Base-by-base conservation (phyloP, 345 rosid species). In the Eucalyptus leucophloia region DNA sequence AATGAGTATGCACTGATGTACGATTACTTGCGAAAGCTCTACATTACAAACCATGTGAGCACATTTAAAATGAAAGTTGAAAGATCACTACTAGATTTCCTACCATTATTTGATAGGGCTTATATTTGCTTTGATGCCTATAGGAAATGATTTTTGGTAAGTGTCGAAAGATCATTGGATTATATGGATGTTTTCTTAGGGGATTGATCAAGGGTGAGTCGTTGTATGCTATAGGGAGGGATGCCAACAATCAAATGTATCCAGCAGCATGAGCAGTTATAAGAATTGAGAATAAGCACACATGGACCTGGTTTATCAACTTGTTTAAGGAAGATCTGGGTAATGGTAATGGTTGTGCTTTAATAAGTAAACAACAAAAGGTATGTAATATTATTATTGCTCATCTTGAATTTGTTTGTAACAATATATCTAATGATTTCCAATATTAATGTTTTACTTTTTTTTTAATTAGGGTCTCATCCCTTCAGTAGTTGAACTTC, bases 31-130 rank as follows among this genome's bases (percentile, higher is more conserved):
- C 0, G 7, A 12, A 3, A 26, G 65, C 4, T 58, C 26, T 58
- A 58, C 7, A 58, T 11, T 58, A 1, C 15, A 58, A 58, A 3
- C n/a, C n/a, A 11, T 0, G 7, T 28, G 7, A 58, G 7, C 65
- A 26, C 65, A 58, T 12, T 58, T 58, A 58, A 58, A 58, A 58
- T 58, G 65, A 58, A 58, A 58, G 4, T 58, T 58, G 15, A 58
- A 58, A 58, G 1, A 58, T 3, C 14, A 24, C n/a, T 26, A 58
- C 14, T 2, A 5, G 0, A 26, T 58, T 24, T 6, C 6, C 4
- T 10, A 26, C 15, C 4, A 58, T 58, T 58, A 26, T 58, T 58
- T 58, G 14, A 58, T 11, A 56, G 5, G 14, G n/a, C 3, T 58
- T 58, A 58, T 14, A 58, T 24, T 56, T 56, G 13, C 1, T 56